Conservation (phyloP, 192 early-diverging fungal species). For the Umbelopsis ramanniana region DNA sequence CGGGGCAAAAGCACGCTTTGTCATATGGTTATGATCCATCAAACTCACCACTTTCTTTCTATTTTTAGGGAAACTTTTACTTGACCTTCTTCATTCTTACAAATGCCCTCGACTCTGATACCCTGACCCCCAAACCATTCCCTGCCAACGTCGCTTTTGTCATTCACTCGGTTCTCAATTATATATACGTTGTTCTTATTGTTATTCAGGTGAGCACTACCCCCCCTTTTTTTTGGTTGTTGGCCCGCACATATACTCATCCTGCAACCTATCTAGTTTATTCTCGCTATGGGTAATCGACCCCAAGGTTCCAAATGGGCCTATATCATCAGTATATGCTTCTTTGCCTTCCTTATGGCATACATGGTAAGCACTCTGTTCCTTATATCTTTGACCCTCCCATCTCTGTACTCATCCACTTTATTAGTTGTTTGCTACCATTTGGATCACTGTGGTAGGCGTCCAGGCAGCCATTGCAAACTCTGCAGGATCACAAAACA, state of each 20-base stretch:
- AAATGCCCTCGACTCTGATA: slow-evolving; percentile 49
- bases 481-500: slow-evolving; percentile 24
- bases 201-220: slow-evolving; percentile 65
- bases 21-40: not conserved
- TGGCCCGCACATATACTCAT: slow-evolving; percentile 54
- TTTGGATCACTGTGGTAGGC: slow-evolving; percentile 37
- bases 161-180: slow-evolving; percentile 46
- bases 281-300: slow-evolving; percentile 92
- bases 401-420: not conserved
- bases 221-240: too few relatives aligned
- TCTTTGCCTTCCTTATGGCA: slow-evolving; percentile 56
- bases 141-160: slow-evolving; percentile 37
- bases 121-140: slow-evolving; percentile 34
- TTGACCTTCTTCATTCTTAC: slow-evolving; percentile 88
- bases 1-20: too few relatives aligned
- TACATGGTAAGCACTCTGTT: slow-evolving; percentile 24
- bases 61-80: slow-evolving; percentile 79
- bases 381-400: too few relatives aligned
- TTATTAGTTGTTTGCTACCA: slow-evolving; percentile 35
- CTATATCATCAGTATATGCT: slow-evolving; percentile 73
- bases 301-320: slow-evolving; percentile 88
- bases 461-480: slow-evolving; percentile 25
- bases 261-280: slow-evolving; percentile 52
- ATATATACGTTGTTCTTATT: slow-evolving; percentile 62
- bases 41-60: slow-evolving; percentile 21